Evolutionary conservation across 257 asterid species (phyloP).

Genomic region (Primulina tabacum): DNA sequence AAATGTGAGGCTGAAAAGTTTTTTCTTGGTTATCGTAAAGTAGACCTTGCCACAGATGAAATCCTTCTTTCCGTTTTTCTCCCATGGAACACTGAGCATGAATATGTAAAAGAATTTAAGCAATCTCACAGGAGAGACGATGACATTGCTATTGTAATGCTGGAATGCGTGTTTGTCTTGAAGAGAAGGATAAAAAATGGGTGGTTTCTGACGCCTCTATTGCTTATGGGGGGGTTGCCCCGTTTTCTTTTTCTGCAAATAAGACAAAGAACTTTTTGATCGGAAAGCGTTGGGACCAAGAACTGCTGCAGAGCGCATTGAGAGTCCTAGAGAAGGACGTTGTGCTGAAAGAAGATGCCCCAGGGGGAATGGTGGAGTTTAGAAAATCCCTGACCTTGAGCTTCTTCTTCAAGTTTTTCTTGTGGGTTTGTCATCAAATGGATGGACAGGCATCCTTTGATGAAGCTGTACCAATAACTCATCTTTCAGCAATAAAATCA

Average conservation of each 20-base stretch:
- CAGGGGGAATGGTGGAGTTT: slow-evolving; percentile 97
- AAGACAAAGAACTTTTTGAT: slow-evolving; percentile 58
- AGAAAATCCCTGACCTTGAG: slow-evolving; percentile 75
- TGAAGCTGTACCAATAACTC: slow-evolving; percentile 55
- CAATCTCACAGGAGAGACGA: slow-evolving; percentile 97
- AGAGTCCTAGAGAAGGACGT: slow-evolving; percentile 63
- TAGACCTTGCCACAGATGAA: slow-evolving; percentile 68
- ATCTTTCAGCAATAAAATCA: slow-evolving; percentile 70
- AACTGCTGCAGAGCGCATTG: slow-evolving; percentile 59
- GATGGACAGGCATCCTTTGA: slow-evolving; percentile 47
- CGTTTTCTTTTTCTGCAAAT: slow-evolving; percentile 59
- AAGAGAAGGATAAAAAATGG: slow-evolving; percentile 58
- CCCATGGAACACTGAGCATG: slow-evolving; percentile 72
- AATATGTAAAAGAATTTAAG: slow-evolving; percentile 84
- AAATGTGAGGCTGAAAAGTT: slow-evolving; percentile 62
- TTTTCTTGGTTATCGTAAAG: slow-evolving; percentile 84
- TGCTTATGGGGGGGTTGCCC: slow-evolving; percentile 92
- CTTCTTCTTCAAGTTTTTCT: slow-evolving; percentile 85
- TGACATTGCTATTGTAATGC: slow-evolving; percentile 97
- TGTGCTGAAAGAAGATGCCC: slow-evolving; percentile 77
- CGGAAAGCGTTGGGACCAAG: slow-evolving; percentile 70
- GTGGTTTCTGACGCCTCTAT: slow-evolving; percentile 70
- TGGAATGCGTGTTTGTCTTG: slow-evolving; percentile 77
- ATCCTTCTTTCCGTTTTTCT: slow-evolving; percentile 72
- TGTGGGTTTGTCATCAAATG: slow-evolving; percentile 87